Evolutionary conservation across 306 rosid genomes (phyloP).

Genomic region (Geum urbanum): DNA sequence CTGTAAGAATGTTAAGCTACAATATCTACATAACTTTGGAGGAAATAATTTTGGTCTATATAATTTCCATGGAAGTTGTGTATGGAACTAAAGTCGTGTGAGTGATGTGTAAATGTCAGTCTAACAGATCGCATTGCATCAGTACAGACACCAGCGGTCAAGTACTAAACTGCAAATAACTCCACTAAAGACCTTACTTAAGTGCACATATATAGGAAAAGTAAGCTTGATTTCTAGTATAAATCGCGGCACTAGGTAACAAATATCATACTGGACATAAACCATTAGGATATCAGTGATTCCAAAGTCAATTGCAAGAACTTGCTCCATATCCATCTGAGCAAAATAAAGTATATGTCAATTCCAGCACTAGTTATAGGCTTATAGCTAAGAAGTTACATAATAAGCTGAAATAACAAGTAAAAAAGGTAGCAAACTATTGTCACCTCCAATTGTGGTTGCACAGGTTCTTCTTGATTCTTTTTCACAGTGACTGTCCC

Average conservation of each 20-base stretch:
- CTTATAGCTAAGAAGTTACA: background rate
- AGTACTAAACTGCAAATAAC: background rate
- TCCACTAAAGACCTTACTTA: background rate
- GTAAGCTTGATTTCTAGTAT: background rate
- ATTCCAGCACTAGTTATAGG: constrained; percentile 5
- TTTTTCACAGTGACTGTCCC: constrained; percentile 33
- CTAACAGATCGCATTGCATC: background rate
- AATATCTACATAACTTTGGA: constrained; percentile 23
- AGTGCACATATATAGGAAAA: background rate
- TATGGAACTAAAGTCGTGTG: background rate
- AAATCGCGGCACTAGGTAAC: background rate
- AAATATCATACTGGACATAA: background rate
- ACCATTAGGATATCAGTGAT: constrained; percentile 79
- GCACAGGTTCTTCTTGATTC: constrained; percentile 54
- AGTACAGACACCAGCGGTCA: background rate
- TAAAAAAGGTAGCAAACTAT: too few species aligned
- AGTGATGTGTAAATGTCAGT: background rate
- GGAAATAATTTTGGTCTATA: background rate
- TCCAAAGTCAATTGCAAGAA: constrained; percentile 80
- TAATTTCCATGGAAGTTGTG: constrained; percentile 11
- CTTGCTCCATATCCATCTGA: constrained; percentile 80
- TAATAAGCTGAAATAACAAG: constrained; percentile 5
- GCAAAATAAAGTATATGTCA: constrained; percentile 23
- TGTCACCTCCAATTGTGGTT: constrained; percentile 55
- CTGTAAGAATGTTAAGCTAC: constrained; percentile 69